Percentiles rank a stretch among this genome's conserved stretches.
Conservation (phyloP, 2,329 filamentous ascomycete genomes). For the Penicillium rolfsii region DNA sequence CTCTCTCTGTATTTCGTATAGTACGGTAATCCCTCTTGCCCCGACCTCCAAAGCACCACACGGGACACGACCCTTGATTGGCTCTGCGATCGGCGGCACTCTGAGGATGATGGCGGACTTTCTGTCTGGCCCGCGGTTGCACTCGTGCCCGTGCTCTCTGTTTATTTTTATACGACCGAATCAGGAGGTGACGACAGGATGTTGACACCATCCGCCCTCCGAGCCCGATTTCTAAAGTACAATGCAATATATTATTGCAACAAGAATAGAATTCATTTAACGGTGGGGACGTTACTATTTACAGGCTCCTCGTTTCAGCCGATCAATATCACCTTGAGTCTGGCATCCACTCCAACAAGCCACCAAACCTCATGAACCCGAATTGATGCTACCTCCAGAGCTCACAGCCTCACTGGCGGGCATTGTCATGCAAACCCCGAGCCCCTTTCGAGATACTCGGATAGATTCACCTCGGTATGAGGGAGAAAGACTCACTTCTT, state of each 20-base stretch:
- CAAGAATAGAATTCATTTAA: slow-evolving; percentile 7
- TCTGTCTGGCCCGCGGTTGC: not conserved
- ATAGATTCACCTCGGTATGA: not conserved
- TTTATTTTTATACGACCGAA: slow-evolving; percentile 7
- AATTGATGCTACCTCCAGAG: not conserved
- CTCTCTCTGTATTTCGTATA: not conserved
- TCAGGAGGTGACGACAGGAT: not conserved
- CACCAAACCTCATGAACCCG: not conserved
- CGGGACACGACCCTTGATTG: slow-evolving; percentile 17
- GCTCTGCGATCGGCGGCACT: slow-evolving; percentile 4
- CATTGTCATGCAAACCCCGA: not conserved
- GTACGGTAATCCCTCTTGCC: not conserved
- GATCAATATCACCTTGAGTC: not conserved
- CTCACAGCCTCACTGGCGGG: not conserved
- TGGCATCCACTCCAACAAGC: slow-evolving; percentile 2
- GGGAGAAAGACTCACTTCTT: slow-evolving; percentile 18
- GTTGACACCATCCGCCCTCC: not conserved
- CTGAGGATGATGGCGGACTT: slow-evolving; percentile 15
- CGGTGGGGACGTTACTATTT: slow-evolving; percentile 26
- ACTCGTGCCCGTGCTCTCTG: not conserved
- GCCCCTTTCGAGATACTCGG: not conserved
- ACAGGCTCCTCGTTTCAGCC: slow-evolving; percentile 8
- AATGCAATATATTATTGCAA: not conserved
- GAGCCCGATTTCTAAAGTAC: not conserved
- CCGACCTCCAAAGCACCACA: not conserved